Evolutionary conservation across 2,329 filamentous ascomycete genomes (phyloP).

Genomic region (Simplicillium aogashimaense): DNA sequence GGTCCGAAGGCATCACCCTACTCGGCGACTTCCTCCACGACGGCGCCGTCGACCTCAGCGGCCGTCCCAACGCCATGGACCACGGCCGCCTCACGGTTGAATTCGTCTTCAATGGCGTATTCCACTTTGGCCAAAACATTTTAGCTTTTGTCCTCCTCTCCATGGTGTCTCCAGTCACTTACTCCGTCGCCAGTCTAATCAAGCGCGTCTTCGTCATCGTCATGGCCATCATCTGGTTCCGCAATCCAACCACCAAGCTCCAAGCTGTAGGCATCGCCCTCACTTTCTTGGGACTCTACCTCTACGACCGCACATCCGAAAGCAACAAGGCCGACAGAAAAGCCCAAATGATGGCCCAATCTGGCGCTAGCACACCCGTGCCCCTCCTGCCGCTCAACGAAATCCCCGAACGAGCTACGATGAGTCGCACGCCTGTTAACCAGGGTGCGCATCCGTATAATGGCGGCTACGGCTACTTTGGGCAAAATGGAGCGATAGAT

Average conservation of each 20-base stretch:
- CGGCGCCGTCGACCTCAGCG: conserved; percentile 57
- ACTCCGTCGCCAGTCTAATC: conserved; percentile 90
- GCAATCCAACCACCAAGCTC: conserved; percentile 71
- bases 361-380: conserved; percentile 11
- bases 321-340: conserved; percentile 79
- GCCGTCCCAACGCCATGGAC: conserved; percentile 58
- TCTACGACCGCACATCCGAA: conserved; percentile 89
- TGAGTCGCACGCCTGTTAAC: conserved; percentile 14
- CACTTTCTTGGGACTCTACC: conserved; percentile 85
- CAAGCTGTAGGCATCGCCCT: conserved; percentile 80
- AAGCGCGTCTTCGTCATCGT: conserved; percentile 97
- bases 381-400: conserved; percentile 57
- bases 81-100: conserved; percentile 69
- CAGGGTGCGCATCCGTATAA: conserved; percentile 28
- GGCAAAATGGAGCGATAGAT: conserved; percentile 29
- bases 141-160: conserved; percentile 87
- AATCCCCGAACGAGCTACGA: conserved; percentile 17
- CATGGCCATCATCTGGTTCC: conserved; percentile 93
- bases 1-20: conserved; percentile 74
- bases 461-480: conserved; percentile 36
- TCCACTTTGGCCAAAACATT: conserved; percentile 95
- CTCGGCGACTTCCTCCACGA: conserved; percentile 71
- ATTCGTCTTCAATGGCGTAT: conserved; percentile 92
- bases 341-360: conserved; percentile 52
- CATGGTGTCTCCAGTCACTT: conserved; percentile 91